A percentile compares a stretch with the other conserved stretches of the same genome.
Evolutionary conservation across 192 early-diverging fungal species (phyloP).

Genomic region (Globomyces pollinis-pini): DNA sequence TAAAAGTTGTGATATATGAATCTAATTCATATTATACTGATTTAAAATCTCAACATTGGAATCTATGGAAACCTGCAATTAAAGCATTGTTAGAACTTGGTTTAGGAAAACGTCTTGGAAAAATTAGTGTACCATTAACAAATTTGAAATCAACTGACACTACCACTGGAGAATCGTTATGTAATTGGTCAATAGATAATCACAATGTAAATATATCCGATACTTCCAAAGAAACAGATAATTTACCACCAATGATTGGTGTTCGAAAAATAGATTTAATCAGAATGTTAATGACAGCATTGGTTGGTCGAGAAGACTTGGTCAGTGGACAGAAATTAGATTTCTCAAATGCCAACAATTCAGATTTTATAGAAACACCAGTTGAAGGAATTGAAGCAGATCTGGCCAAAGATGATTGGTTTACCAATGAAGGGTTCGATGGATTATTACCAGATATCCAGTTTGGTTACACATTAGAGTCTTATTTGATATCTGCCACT

Average conservation of each 20-base stretch:
- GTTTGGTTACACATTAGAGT: slow-evolving; percentile 35
- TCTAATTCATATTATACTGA: not conserved
- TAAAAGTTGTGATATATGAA: slow-evolving; percentile 2
- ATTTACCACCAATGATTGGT: slow-evolving; percentile 39
- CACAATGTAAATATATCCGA: not conserved
- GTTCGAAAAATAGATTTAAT: slow-evolving; percentile 36
- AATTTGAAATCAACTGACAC: slow-evolving; percentile 12
- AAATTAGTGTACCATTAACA: slow-evolving; percentile 30
- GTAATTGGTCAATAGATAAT: not conserved
- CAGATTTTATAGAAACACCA: slow-evolving; percentile 2
- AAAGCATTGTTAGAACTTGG: slow-evolving; percentile 35
- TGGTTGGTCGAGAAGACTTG: slow-evolving; percentile 30
- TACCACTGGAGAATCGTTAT: not conserved
- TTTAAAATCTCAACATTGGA: slow-evolving; percentile 17
- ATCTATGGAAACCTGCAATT: slow-evolving; percentile 41
- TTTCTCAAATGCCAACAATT: slow-evolving; percentile 27
- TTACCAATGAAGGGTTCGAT: slow-evolving; percentile 30
- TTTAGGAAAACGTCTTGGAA: slow-evolving; percentile 28
- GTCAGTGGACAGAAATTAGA: slow-evolving; percentile 20
- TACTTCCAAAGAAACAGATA: too few species aligned
- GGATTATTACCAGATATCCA: slow-evolving; percentile 17
- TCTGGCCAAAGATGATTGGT: slow-evolving; percentile 32
- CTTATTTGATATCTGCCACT: slow-evolving; percentile 29
- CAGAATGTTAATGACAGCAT: slow-evolving; percentile 36
- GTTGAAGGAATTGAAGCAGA: slow-evolving; percentile 24